Evolutionary conservation across 1,284 basidiomycete species (phyloP).

Genomic region (Ganoderma sinense): DNA sequence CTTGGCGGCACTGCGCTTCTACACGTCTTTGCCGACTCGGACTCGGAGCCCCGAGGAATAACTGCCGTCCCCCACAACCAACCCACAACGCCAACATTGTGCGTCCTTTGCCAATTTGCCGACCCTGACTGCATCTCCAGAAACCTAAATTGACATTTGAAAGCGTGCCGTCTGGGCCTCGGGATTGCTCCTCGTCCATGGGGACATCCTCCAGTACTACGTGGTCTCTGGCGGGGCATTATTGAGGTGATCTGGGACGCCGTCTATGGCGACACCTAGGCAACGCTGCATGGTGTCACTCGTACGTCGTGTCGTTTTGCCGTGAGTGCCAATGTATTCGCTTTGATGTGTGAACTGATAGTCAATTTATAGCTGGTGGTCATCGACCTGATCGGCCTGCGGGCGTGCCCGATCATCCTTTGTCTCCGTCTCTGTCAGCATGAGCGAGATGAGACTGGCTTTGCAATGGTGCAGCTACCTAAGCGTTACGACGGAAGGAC

Average conservation of each 20-base stretch:
- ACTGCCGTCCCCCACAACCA: conserved; percentile 44
- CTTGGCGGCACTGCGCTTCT: conserved; percentile 44
- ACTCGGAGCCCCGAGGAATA: conserved; percentile 45
- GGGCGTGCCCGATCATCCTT: neutral
- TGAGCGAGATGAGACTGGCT: no score
- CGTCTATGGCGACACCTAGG: conserved; percentile 38
- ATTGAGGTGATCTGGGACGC: conserved; percentile 41
- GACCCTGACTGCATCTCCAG: neutral
- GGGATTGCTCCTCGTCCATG: conserved; percentile 44
- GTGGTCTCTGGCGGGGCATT: conserved; percentile 42
- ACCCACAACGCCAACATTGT: conserved; percentile 50
- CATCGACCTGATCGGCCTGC: conserved; percentile 47
- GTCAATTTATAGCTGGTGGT: conserved; percentile 38
- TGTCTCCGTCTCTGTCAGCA: neutral
- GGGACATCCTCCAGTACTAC: conserved; percentile 43
- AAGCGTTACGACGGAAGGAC: no score
- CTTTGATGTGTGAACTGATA: neutral
- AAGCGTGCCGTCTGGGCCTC: conserved; percentile 41
- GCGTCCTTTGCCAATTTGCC: conserved; percentile 13
- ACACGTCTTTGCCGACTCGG: conserved; percentile 46
- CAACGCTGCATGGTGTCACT: conserved; percentile 45
- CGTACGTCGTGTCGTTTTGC: conserved; percentile 8
- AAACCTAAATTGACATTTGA: neutral
- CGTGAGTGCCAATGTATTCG: no score
- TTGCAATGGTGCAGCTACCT: no score